Base-by-base conservation (phyloP, 2,329 filamentous ascomycete species). In the Cytospora chrysosperma region DNA sequence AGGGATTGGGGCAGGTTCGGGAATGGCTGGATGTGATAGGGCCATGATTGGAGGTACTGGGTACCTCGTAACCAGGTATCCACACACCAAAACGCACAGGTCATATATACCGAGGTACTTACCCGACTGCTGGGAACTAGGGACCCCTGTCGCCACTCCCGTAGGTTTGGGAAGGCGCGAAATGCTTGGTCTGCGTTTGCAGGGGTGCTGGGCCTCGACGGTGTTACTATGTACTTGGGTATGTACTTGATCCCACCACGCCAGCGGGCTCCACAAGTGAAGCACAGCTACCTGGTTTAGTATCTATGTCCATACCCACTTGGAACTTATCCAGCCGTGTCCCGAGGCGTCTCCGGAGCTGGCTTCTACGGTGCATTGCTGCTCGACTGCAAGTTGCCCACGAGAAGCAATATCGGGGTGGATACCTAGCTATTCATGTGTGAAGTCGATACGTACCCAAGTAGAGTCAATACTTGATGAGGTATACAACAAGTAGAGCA, bases 111-210 rank as follows among this genome's bases (percentile, higher is more conserved):
- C 17, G 21, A 24, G 43, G 40, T 47, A 47, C 17, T 13, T 24
- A 47, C n/a, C 43, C n/a, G 13, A 24, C 19, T 47, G n/a, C 19
- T 21, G 17, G 40, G n/a, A 17, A 47, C 19, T 8, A 9, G 40
- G 40, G n/a, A 13, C 40, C n/a, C 40, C 40, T 61, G 59, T 27
- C 32, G 53, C 51, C 40, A 55, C 59, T 55, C 51, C 59, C 59
- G 59, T 27, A 49, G 59, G 19, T 43, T 43, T 52, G 51, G 59
- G 59, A 52, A 61, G 59, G 54, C 49, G 51, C 51, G 43, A 9
- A 24, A 13, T 12, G n/a, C n/a, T 12, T 61, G 59, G 54, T 55
- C 59, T 53, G 59, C 59, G 43, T 51, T 28, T 61, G 51, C 51
- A 61, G 59, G 59, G 59, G 50, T 61, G 28, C 7, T 21, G n/a